Evolutionary conservation across 345 rosid genomes (phyloP), one percentile per base, ranked within the genome.

Genomic region (Kernera saxatilis): DNA sequence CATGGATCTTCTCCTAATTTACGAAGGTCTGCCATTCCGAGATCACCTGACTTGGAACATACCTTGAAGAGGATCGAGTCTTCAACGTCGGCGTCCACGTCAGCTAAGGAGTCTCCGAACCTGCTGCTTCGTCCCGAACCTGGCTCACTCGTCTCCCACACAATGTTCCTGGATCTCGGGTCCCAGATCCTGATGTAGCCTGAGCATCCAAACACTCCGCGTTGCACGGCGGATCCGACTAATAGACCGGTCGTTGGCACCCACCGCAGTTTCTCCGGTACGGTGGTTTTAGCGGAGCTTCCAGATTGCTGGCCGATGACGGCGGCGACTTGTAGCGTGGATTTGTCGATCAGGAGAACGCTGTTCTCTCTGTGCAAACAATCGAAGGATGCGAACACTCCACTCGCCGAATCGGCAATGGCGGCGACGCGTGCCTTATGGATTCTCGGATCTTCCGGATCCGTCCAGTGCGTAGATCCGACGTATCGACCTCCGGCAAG

Each of bases 121-220:
- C 97, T 74, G 67, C 89, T 89, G 77, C 96, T 91, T 43, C 97
- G 84, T 13, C 97, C 97, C 6, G 94, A 84, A 1, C 98, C 97
- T 12, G 98, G 98, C 83, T 93, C 98, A 64, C 50, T 89, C 18
- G 95, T 87, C 65, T 91, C 96, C 98, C 98, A 93, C 3, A 88
- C 84, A 55, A 89, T 84, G 17, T 39, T 46, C 13, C 81, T 76
- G 1, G 85, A 61, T 72, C 97, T 79, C 1, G 96, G 88, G 70
- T 93, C 99, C 99, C 97, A 91, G 8, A 91, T 73, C 59, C 96
- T 51, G 49, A 93, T 79, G 69, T 91, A 93, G 0, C 98, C 98
- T 0, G 97, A 84, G 72, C 75, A 93, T 21, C 98, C 98, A 58
- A 94, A 94, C 13, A 87, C 89, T 13, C 99, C 96, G 0, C 72